These are phyloP conservation scores for Verbena officinalis DNA, from an alignment of 257 asterid genomes.

Conservation along the genomic window DNA sequence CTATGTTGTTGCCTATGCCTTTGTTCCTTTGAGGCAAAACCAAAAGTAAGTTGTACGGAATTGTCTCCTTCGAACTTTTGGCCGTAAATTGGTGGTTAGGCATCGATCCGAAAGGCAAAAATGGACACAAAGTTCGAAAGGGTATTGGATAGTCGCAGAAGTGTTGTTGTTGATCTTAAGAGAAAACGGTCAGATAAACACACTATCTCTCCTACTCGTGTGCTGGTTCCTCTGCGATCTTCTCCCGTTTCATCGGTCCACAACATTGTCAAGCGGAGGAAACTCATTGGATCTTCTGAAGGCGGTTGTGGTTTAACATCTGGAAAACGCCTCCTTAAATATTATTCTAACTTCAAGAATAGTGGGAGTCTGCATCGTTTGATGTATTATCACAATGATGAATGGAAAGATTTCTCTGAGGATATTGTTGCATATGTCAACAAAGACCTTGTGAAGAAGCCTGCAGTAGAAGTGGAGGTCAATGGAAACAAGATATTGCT, in stretches of 20 bases:
- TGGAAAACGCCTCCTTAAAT: constrained; percentile 46
- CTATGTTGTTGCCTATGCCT: constrained; percentile 40
- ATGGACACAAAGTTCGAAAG: constrained; percentile 68
- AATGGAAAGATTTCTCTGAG: constrained; percentile 78
- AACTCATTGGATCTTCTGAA: constrained; percentile 41
- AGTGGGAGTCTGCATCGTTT: constrained; percentile 65
- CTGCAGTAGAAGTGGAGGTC: constrained; percentile 58
- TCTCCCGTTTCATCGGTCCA: constrained; percentile 36
- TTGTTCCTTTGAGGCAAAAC: constrained; percentile 47
- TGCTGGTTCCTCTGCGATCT: constrained; percentile 44
- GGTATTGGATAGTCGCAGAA: constrained; percentile 76
- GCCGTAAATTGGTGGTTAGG: constrained; percentile 47
- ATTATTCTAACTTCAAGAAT: constrained; percentile 60
- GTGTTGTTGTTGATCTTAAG: constrained; percentile 55
- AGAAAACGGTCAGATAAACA: constrained; percentile 51
- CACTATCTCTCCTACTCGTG: constrained; percentile 39
- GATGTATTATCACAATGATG: constrained; percentile 66
- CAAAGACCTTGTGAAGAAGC: constrained; percentile 57
- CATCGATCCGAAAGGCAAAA: constrained; percentile 54
- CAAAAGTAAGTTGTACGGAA: constrained; percentile 32
- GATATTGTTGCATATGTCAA: constrained; percentile 55
- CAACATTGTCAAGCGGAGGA: constrained; percentile 57
- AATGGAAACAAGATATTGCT: constrained; percentile 48
- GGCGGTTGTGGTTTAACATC: constrained; percentile 31
- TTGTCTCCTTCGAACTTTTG: constrained; percentile 40